Base-by-base conservation (phyloP, 805 yeast species). In the Candida hispaniensis region DNA sequence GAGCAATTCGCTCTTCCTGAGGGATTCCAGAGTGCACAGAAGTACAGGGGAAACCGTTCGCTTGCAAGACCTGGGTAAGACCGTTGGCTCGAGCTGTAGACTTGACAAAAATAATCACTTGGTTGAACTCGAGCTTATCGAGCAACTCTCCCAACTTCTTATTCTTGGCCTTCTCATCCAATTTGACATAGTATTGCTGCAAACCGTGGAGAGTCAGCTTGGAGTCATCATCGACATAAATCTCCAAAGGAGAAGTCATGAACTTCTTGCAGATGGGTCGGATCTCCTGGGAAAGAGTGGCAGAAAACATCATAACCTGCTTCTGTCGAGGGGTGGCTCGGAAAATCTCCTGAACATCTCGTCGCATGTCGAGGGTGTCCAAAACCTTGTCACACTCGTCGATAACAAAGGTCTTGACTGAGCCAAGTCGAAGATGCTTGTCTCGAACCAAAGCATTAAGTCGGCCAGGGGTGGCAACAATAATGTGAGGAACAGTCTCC, bases 291-390 rank as follows among this genome's bases (percentile, higher is more conserved):
- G 94, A 75, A 51, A 88, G 70, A 39, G 98, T 88, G 47, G 98
- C 98, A 42, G 94, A 80, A 63, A 88, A 88, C 95, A 88, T 88
- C 97, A 91, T 86, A 39, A 91, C 97, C 67, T 88, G 98, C 64
- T 88, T 88, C 60, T 88, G 94, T 63, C 81, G 93, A 47, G 98
- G 98, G 34, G 98, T 88, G 43, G 81, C 81, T 61, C 95, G 78
- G 75, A 91, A 88, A 46, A 91, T 80, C 58, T 88, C 97, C 69
- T 88, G 98, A 41, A 88, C 95, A 56, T 88, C 98, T 60, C 94
- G 78, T 70, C 98, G 81, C 98, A 88, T 88, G 52, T 79, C 93
- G 52, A 77, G 40, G 39, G 75, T 66, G 66, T 91, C 97, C 60
- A 88, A 71, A 39, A 88, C 97, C 66, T 86, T 85, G 67, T 88